Conservation (phyloP, 2,329 filamentous ascomycete species). For the Claviceps spartinae region DNA sequence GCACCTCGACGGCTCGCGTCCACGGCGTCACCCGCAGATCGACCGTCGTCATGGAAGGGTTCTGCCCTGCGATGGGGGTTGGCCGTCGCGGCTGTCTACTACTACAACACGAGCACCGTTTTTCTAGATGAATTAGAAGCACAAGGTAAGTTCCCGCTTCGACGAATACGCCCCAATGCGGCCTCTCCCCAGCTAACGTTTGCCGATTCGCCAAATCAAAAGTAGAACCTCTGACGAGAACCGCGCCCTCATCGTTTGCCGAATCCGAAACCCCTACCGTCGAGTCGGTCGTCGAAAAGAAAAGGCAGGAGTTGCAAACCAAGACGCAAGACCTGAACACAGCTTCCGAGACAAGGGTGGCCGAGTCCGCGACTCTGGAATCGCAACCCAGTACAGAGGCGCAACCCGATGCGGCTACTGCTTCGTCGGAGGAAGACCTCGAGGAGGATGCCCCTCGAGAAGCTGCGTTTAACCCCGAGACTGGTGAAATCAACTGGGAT, state of each 20-base stretch:
- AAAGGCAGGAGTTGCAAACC: conserved; percentile 33
- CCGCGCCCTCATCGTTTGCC: conserved; percentile 37
- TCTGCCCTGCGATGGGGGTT: conserved; percentile 59
- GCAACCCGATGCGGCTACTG: conserved; percentile 13
- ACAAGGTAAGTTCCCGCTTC: not conserved
- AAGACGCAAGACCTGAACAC: conserved; percentile 16
- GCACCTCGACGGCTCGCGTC: conserved; percentile 38
- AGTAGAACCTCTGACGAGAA: conserved; percentile 10
- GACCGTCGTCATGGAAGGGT: conserved; percentile 72
- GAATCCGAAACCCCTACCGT: conserved; percentile 49
- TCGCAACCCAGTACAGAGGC: conserved; percentile 15
- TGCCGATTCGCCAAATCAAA: not conserved
- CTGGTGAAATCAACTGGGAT: conserved; percentile 99
- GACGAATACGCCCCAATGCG: no score
- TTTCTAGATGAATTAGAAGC: conserved; percentile 69
- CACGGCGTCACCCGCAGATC: conserved; percentile 38
- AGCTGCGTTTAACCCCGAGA: conserved; percentile 95
- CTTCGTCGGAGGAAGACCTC: conserved; percentile 35
- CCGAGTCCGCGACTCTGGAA: conserved; percentile 11
- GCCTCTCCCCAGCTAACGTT: not conserved
- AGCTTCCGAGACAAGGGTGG: conserved; percentile 7
- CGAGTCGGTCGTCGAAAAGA: conserved; percentile 53
- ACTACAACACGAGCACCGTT: conserved; percentile 78
- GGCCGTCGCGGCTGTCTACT: conserved; percentile 69
- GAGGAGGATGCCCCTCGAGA: conserved; percentile 76